A percentile compares a stretch with the other conserved stretches of the same genome.
Conservation (phyloP, 2,329 filamentous ascomycete species). For the Zymoseptoria ardabiliae region DNA sequence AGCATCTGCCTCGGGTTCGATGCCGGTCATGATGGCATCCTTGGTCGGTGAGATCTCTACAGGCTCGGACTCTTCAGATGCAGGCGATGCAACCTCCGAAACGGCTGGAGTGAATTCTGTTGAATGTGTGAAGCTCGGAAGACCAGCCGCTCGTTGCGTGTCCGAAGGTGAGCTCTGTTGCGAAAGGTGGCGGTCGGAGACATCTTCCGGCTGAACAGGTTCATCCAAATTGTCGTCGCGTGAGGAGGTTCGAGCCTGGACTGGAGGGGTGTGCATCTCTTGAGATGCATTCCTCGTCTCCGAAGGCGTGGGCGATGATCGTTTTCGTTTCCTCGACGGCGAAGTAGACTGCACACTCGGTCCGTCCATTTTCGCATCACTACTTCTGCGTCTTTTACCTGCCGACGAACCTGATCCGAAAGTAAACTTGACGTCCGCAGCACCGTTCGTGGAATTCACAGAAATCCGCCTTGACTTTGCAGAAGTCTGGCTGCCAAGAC, state of each 20-base stretch:
- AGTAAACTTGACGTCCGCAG: conserved; percentile 8
- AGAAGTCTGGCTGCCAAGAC: conserved; percentile 19
- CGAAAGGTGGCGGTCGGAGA: conserved; percentile 9
- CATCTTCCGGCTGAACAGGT: conserved; percentile 7
- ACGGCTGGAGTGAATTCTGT: conserved; percentile 19
- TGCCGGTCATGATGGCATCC: neutral
- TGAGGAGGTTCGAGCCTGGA: neutral
- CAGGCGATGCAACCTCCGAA: conserved; percentile 17
- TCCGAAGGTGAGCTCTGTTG: conserved; percentile 18
- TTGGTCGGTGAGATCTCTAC: conserved; percentile 9
- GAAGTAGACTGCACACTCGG: conserved; percentile 8
- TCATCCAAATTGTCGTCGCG: conserved; percentile 1
- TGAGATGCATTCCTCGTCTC: neutral
- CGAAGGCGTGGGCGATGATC: conserved; percentile 16
- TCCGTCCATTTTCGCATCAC: neutral
- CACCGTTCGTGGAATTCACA: conserved; percentile 11
- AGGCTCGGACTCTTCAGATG: conserved; percentile 14
- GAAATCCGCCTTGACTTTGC: conserved; percentile 15
- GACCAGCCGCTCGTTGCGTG: conserved; percentile 10
- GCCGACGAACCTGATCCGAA: conserved; percentile 6
- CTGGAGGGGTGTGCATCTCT: neutral
- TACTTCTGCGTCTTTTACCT: conserved; percentile 1
- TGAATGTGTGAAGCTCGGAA: conserved; percentile 12
- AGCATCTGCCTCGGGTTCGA: conserved; percentile 1
- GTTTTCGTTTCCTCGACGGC: conserved; percentile 23